Percentiles rank a stretch among this genome's conserved stretches.
These are phyloP conservation scores for Sutorius eximius DNA, from an alignment of 1,284 basidiomycete genomes.

Conservation along the genomic window DNA sequence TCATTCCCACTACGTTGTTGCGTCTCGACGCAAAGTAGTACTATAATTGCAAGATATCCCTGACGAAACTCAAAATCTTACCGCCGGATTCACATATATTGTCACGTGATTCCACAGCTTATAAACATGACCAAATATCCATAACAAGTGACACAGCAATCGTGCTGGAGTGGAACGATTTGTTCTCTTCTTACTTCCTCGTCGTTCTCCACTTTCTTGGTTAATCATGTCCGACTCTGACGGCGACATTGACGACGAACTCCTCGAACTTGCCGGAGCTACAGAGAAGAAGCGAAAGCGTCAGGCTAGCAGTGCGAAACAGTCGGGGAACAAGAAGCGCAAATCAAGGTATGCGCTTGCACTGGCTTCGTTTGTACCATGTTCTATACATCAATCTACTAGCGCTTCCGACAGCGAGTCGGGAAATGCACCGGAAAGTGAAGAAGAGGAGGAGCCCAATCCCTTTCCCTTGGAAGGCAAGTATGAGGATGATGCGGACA, in stretches of 20 bases:
- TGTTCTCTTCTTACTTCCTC: neutral
- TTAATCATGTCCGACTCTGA: constrained; percentile 67
- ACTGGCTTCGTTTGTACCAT: constrained; percentile 4
- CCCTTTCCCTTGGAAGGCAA: constrained; percentile 91
- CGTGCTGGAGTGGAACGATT: neutral
- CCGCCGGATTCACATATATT: neutral
- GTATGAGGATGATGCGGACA: constrained; percentile 82
- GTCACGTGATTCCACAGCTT: constrained; percentile 18
- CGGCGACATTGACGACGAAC: constrained; percentile 66
- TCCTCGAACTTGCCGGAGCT: constrained; percentile 65
- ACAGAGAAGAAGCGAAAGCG: constrained; percentile 53
- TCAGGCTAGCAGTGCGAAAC: constrained; percentile 36
- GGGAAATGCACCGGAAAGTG: constrained; percentile 57
- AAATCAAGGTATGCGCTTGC: constrained; percentile 47
- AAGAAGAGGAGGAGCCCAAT: constrained; percentile 58
- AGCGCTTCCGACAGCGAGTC: constrained; percentile 47
- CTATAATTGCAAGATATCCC: too few species aligned
- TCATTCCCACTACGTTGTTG: constrained; percentile 46
- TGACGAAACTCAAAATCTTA: neutral
- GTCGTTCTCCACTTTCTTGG: neutral
- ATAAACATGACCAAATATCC: constrained; percentile 24
- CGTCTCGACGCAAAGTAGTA: too few species aligned
- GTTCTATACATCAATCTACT: constrained; percentile 3
- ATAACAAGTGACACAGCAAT: neutral
- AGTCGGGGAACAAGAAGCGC: constrained; percentile 44